phyloP scores from a whole-genome alignment of 441 rosid genomes.

The Arabidopsis lyrata region DNA sequence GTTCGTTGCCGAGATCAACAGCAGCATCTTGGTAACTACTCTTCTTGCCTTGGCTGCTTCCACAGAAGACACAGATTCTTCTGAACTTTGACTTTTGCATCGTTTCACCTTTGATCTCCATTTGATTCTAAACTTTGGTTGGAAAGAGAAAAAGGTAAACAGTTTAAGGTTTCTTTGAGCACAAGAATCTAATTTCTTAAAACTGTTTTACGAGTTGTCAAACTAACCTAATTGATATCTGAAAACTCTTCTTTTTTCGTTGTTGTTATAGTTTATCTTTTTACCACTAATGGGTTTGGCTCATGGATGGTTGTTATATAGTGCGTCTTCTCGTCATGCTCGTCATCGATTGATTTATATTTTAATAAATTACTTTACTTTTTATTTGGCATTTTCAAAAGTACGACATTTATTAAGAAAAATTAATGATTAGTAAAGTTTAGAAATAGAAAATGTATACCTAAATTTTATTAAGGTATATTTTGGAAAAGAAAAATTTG shows the following conservation, averaged over 20 bases:
- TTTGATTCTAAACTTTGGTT: conserved; percentile 20
- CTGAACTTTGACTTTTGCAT: conserved; percentile 72
- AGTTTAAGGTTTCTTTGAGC: conserved; percentile 30
- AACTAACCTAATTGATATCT: conserved; percentile 24
- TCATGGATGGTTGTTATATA: conserved; percentile 45
- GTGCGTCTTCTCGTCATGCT: conserved; percentile 42
- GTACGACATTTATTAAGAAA: conserved; percentile 18
- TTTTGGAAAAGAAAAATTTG: background rate
- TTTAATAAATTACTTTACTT: conserved; percentile 4
- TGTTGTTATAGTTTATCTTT: conserved; percentile 15
- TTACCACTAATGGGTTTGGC: conserved; percentile 35
- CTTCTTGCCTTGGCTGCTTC: conserved; percentile 97
- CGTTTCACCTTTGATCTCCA: conserved; percentile 60
- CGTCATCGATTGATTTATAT: conserved; percentile 8
- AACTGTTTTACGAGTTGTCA: conserved; percentile 17
- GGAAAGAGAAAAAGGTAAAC: conserved; percentile 35
- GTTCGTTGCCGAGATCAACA: conserved; percentile 90
- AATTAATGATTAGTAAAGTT: background rate
- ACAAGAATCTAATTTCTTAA: conserved; percentile 9
- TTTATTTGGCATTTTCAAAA: conserved; percentile 27
- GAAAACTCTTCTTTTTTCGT: background rate
- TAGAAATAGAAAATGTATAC: background rate
- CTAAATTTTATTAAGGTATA: background rate
- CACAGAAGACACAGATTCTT: conserved; percentile 97
- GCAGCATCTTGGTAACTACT: conserved; percentile 97